These are phyloP conservation scores for Phytophthora rubi DNA, from an alignment of 352 stramenopile species.

Conservation along the genomic window DNA sequence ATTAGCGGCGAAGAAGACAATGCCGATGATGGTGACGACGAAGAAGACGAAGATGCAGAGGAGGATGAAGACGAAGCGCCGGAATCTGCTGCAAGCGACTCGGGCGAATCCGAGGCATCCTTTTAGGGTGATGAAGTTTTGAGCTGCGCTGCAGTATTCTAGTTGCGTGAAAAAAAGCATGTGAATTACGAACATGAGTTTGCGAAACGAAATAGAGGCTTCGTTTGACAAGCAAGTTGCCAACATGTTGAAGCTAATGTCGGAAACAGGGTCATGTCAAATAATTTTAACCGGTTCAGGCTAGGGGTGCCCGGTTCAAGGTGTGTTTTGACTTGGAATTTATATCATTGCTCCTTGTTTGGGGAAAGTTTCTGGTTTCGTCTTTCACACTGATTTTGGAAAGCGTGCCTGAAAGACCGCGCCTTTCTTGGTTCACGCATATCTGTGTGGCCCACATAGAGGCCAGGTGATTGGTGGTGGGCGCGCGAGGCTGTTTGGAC, in stretches of 20 bases:
- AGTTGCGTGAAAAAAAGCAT: conserved; percentile 4
- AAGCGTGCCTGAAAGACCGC: background rate
- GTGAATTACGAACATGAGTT: conserved; percentile 9
- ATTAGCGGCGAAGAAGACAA: conserved; percentile 55
- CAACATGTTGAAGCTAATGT: background rate
- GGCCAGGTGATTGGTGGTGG: conserved; percentile 69
- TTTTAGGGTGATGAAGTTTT: conserved; percentile 27
- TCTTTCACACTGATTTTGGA: background rate
- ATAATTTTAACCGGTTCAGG: background rate
- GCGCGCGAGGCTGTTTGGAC: conserved; percentile 35
- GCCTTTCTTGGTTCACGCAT: background rate
- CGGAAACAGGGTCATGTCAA: background rate
- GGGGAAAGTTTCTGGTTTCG: background rate
- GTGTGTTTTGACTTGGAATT: background rate
- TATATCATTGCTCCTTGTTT: background rate
- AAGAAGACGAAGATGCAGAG: conserved; percentile 24
- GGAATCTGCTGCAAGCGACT: conserved; percentile 29
- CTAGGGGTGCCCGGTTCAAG: background rate
- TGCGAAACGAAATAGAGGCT: background rate
- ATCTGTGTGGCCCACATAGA: background rate
- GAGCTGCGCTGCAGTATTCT: background rate
- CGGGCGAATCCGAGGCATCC: conserved; percentile 48
- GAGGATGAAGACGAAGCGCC: conserved; percentile 13
- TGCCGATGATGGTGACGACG: conserved; percentile 16
- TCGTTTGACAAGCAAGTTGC: background rate